A percentile compares a stretch with the other conserved stretches of the same genome.
Conservation (phyloP, 768 basidiomycete genomes). For the Lactifluus piperatus region DNA sequence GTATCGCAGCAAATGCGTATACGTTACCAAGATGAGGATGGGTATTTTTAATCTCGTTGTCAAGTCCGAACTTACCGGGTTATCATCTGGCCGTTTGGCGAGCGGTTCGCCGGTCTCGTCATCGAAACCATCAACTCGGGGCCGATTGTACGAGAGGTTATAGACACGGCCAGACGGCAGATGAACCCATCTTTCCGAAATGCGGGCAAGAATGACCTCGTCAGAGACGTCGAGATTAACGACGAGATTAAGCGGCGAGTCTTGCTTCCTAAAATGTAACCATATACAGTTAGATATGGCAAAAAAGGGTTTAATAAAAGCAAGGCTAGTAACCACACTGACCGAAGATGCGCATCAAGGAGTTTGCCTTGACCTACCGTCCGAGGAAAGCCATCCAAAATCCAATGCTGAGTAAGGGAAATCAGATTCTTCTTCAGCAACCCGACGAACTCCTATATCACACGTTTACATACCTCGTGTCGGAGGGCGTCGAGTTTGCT, state of each 20-base stretch:
- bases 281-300: not conserved
- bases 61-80: slow-evolving; percentile 49
- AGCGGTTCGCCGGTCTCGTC: slow-evolving; percentile 83
- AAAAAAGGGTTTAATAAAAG: not conserved
- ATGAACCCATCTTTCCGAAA: slow-evolving; percentile 88
- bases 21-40: not conserved
- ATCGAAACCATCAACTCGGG: slow-evolving; percentile 70
- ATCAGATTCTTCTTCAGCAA: not conserved
- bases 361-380: slow-evolving; percentile 78
- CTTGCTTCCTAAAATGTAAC: slow-evolving; percentile 42
- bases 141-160: slow-evolving; percentile 82
- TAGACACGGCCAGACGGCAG: slow-evolving; percentile 83
- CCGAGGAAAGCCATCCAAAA: slow-evolving; percentile 88
- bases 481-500: slow-evolving; percentile 58
- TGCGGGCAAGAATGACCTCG: slow-evolving; percentile 73
- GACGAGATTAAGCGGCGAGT: slow-evolving; percentile 65
- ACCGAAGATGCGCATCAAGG: slow-evolving; percentile 70
- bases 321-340: slow-evolving; percentile 21
- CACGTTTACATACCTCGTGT: slow-evolving; percentile 43
- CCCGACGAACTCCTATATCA: not conserved
- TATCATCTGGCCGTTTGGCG: slow-evolving; percentile 84
- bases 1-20: not conserved
- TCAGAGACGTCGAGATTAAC: slow-evolving; percentile 88
- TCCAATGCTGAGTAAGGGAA: slow-evolving; percentile 59
- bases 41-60: too few species aligned